These are phyloP conservation scores for Sporisorium iseilematis-ciliati DNA, from an alignment of 1,284 basidiomycete genomes.

Conservation along the genomic window DNA sequence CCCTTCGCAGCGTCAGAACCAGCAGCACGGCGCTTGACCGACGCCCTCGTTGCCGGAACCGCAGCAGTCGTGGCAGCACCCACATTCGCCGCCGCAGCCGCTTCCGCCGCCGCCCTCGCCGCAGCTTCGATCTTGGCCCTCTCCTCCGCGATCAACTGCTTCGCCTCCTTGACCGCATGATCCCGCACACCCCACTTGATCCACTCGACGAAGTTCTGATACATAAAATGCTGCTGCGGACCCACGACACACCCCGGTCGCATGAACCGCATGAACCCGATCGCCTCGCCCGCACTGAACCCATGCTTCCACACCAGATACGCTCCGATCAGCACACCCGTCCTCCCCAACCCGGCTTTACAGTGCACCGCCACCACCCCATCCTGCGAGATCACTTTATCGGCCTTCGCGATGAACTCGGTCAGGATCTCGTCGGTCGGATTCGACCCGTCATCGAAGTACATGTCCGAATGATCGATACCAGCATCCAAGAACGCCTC, in stretches of 20 bases:
- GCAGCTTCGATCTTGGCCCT: conserved; percentile 18
- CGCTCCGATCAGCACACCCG: conserved; percentile 89
- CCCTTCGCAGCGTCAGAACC: conserved; percentile 22
- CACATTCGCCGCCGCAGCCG: not conserved
- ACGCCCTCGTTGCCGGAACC: not conserved
- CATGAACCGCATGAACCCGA: conserved; percentile 97
- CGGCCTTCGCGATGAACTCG: conserved; percentile 86
- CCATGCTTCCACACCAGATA: conserved; percentile 99
- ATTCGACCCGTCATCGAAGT: conserved; percentile 98
- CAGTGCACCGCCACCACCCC: conserved; percentile 87
- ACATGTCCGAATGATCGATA: conserved; percentile 85
- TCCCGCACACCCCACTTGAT: conserved; percentile 64
- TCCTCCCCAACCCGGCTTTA: conserved; percentile 91
- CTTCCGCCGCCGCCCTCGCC: conserved; percentile 5
- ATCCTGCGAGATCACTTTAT: conserved; percentile 80
- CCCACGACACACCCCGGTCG: conserved; percentile 96
- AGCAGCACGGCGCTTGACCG: conserved; percentile 23
- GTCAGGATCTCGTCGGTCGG: conserved; percentile 93
- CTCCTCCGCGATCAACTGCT: conserved; percentile 31
- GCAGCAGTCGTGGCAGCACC: not conserved
- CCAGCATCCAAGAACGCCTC: conserved; percentile 84
- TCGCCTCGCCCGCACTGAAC: conserved; percentile 97
- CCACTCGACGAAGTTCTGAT: conserved; percentile 75
- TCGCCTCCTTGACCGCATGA: conserved; percentile 37
- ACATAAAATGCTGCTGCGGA: conserved; percentile 86